A percentile compares a stretch with the other conserved stretches of the same genome.
These are phyloP conservation scores for Stagonosporopsis chrysanthemi DNA, from an alignment of 2,329 filamentous ascomycete genomes.

Conservation along the genomic window DNA sequence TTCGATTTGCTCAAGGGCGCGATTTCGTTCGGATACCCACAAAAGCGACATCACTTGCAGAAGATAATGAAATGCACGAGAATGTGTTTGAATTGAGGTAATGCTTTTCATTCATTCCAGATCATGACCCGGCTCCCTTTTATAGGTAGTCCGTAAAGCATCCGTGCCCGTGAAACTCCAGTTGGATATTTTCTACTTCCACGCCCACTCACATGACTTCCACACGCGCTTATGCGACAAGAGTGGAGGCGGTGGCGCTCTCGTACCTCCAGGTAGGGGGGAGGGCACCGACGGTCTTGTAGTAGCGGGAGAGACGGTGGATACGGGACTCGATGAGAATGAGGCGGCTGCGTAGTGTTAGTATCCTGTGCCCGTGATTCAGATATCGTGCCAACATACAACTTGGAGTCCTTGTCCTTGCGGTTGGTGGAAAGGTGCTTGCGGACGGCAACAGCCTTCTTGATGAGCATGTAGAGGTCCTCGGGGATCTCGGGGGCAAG, in stretches of 20 bases:
- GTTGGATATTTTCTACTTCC: slow-evolving; percentile 39
- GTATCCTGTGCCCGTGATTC: background rate
- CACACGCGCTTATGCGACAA: slow-evolving; percentile 53
- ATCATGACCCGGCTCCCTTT: slow-evolving; percentile 41
- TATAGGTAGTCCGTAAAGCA: slow-evolving; percentile 44
- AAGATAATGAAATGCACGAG: slow-evolving; percentile 20
- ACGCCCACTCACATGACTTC: slow-evolving; percentile 31
- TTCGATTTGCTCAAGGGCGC: background rate
- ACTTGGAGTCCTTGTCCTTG: slow-evolving; percentile 99
- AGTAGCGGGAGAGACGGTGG: slow-evolving; percentile 99
- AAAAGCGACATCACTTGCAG: slow-evolving; percentile 18
- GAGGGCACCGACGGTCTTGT: slow-evolving; percentile 89
- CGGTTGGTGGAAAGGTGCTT: slow-evolving; percentile 99
- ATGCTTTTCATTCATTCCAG: slow-evolving; percentile 51
- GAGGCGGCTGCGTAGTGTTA: slow-evolving; percentile 68
- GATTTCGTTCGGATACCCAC: slow-evolving; percentile 28
- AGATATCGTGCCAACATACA: slow-evolving; percentile 52
- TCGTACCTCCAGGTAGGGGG: slow-evolving; percentile 99
- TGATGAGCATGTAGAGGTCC: slow-evolving; percentile 99
- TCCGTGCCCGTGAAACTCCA: slow-evolving; percentile 49
- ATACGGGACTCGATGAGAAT: slow-evolving; percentile 99
- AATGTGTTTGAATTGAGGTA: slow-evolving; percentile 36
- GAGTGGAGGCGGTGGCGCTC: slow-evolving; percentile 79
- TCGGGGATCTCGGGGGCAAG: slow-evolving; percentile 98
- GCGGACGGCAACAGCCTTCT: slow-evolving; percentile 93